phyloP scores from a whole-genome alignment of 768 basidiomycete genomes.

The Cystofilobasidium macerans region DNA sequence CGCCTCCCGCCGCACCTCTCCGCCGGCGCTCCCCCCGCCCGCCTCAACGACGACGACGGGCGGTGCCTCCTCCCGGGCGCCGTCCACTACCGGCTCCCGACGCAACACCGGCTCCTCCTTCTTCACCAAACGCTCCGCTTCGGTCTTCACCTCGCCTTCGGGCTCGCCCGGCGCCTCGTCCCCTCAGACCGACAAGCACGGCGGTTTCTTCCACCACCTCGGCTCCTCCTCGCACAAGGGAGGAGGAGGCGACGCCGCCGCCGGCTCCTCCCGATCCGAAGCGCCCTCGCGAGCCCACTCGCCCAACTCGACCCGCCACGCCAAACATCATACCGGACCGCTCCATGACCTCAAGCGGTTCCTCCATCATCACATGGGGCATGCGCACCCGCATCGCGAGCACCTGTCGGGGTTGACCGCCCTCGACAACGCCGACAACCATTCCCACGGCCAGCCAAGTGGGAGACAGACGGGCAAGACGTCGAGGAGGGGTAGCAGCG shows the following conservation, averaged over 20 bases:
- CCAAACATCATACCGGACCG: constrained; percentile 50
- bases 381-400: constrained; percentile 35
- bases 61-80: not conserved
- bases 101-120: not conserved
- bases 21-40: not conserved
- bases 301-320: constrained; percentile 35
- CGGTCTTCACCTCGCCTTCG: not conserved
- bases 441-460: too few species aligned
- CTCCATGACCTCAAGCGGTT: constrained; percentile 90
- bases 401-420: constrained; percentile 20
- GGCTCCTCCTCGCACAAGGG: not conserved
- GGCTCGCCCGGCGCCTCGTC: constrained; percentile 9
- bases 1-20: not conserved
- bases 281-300: constrained; percentile 35
- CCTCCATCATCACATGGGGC: constrained; percentile 79
- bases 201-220: constrained; percentile 10
- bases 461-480: not conserved
- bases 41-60: not conserved
- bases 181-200: constrained; percentile 12
- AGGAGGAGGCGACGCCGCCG: constrained; percentile 1
- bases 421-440: not conserved
- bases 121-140: constrained; percentile 20
- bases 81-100: not conserved
- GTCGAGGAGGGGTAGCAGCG: not conserved
- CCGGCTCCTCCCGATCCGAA: too few species aligned